A percentile compares a stretch with the other conserved stretches of the same genome.
These are phyloP conservation scores for Monosporascus sp. DNA, from an alignment of 2,329 filamentous ascomycete species.

Conservation along the genomic window DNA sequence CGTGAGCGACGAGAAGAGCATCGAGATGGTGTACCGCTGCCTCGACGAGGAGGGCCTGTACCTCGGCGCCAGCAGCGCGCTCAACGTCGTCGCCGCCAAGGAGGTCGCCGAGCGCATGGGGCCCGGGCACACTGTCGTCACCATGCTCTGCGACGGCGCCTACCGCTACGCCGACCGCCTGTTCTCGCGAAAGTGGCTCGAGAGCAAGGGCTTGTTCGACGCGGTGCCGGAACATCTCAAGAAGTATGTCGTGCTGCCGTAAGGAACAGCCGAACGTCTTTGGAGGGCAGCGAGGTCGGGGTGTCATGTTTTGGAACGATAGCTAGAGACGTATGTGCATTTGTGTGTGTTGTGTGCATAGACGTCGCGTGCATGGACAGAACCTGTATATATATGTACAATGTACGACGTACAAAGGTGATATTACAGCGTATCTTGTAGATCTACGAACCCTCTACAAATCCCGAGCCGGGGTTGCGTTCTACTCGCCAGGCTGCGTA, in stretches of 20 bases:
- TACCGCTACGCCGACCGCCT: conserved; percentile 92
- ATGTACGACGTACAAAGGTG: conserved; percentile 4
- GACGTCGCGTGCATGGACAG: too few species aligned
- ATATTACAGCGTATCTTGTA: conserved; percentile 10
- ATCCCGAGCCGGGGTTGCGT: not conserved
- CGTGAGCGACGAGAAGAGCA: conserved; percentile 88
- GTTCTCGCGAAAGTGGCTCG: conserved; percentile 88
- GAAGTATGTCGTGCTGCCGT: conserved; percentile 93
- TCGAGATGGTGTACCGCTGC: conserved; percentile 96
- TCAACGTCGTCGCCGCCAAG: conserved; percentile 94
- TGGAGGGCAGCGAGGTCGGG: not conserved
- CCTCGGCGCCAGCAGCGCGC: conserved; percentile 83
- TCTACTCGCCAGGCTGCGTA: not conserved
- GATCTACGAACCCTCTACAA: too few species aligned
- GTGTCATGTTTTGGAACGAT: not conserved
- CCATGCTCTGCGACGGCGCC: conserved; percentile 91
- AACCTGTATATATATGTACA: conserved; percentile 14
- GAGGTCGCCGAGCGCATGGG: conserved; percentile 90
- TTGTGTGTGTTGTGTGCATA: not conserved
- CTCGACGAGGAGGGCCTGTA: conserved; percentile 95
- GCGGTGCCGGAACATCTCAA: conserved; percentile 80
- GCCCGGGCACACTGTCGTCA: conserved; percentile 85
- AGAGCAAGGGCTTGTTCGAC: conserved; percentile 73
- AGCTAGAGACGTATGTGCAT: conserved; percentile 10
- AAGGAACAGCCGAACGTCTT: conserved; percentile 6